Evolutionary conservation across 306 rosid genomes (phyloP).

Genomic region (Vicia faba): DNA sequence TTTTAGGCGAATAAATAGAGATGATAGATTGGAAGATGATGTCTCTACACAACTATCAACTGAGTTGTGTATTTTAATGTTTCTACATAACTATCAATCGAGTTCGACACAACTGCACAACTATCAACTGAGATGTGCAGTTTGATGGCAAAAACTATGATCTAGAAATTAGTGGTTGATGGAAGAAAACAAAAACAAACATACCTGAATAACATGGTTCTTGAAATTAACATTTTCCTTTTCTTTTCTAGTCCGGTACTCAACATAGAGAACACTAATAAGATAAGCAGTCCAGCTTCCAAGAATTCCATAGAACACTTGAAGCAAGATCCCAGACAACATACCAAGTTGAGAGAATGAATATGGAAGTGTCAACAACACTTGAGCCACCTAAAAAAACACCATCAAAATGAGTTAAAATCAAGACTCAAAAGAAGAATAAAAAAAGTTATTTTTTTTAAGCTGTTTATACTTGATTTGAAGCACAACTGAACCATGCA

Average conservation of each 20-base stretch:
- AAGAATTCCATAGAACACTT: conserved; percentile 76
- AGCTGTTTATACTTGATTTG: conserved; percentile 74
- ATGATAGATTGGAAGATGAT: too few species aligned
- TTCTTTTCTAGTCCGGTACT: conserved; percentile 83
- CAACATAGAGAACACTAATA: conserved; percentile 87
- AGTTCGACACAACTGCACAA: too few species aligned
- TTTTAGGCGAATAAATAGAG: too few species aligned
- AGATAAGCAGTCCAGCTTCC: conserved; percentile 99
- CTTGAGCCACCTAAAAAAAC: conserved; percentile 87
- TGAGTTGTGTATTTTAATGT: too few species aligned
- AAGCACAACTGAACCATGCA: conserved; percentile 99
- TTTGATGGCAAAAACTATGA: too few species aligned
- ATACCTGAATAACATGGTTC: conserved; percentile 97
- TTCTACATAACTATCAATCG: too few species aligned
- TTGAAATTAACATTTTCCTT: conserved; percentile 89
- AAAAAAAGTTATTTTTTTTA: background rate
- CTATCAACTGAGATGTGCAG: too few species aligned
- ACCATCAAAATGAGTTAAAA: background rate
- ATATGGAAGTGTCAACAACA: conserved; percentile 88
- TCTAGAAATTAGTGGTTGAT: conserved; percentile 1
- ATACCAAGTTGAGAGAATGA: conserved; percentile 97
- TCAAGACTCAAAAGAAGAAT: background rate
- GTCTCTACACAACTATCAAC: too few species aligned
- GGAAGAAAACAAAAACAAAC: conserved; percentile 1
- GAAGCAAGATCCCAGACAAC: conserved; percentile 79